Conservation (phyloP, 768 basidiomycete species). For the Strobilomyces echinocephalus region DNA sequence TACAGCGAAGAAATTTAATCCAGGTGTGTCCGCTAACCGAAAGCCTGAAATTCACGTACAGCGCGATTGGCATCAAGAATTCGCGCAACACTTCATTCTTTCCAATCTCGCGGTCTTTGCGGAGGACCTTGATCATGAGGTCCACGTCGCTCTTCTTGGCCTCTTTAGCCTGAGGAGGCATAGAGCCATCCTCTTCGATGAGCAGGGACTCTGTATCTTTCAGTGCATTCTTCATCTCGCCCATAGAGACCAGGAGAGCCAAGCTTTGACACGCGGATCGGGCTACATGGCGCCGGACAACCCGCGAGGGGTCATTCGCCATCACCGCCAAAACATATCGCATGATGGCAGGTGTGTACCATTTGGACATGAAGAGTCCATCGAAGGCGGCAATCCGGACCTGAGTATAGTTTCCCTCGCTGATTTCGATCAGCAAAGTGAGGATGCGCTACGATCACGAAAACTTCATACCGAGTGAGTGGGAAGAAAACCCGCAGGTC, state of each 20-base stretch:
- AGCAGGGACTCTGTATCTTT: slow-evolving; percentile 76
- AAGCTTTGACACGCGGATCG: slow-evolving; percentile 82
- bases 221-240: slow-evolving; percentile 74
- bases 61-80: slow-evolving; percentile 72
- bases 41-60: slow-evolving; percentile 47
- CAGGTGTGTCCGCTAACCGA: not conserved
- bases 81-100: slow-evolving; percentile 77
- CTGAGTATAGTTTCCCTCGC: slow-evolving; percentile 91
- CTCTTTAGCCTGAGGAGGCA: slow-evolving; percentile 66
- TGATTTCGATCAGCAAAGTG: slow-evolving; percentile 29
- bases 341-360: slow-evolving; percentile 82
- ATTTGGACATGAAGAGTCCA: slow-evolving; percentile 82
- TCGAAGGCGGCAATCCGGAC: slow-evolving; percentile 94
- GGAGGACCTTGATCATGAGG: slow-evolving; percentile 76
- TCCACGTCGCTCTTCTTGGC: slow-evolving; percentile 81
- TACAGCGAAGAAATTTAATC: not conserved
- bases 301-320: slow-evolving; percentile 76
- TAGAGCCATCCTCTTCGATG: slow-evolving; percentile 82
- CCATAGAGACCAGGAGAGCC: slow-evolving; percentile 80
- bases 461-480: slow-evolving; percentile 67
- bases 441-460: not conserved
- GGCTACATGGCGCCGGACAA: slow-evolving; percentile 83
- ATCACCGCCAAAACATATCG: slow-evolving; percentile 85
- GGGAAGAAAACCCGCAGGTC: slow-evolving; percentile 79
- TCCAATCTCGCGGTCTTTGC: slow-evolving; percentile 83